Evolutionary conservation across 352 stramenopile genomes (phyloP).

Genomic region (Pythium phragmiticola): DNA sequence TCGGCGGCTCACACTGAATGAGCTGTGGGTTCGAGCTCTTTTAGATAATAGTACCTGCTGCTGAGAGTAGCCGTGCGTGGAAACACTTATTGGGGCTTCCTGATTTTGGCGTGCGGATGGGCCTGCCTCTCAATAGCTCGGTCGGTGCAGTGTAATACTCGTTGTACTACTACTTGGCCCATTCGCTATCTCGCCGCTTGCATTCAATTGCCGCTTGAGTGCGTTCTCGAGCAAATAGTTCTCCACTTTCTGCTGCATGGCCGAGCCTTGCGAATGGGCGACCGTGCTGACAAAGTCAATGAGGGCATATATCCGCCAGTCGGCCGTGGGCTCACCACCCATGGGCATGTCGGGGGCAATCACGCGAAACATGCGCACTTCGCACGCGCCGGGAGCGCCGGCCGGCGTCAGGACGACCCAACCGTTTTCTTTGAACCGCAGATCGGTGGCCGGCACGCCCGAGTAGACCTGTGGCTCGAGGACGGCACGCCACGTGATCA

Average conservation of each 20-base stretch:
- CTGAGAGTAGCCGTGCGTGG: too few relatives aligned
- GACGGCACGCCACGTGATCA: conserved; percentile 49
- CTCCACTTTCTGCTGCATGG: conserved; percentile 24
- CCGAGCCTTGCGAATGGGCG: conserved; percentile 15
- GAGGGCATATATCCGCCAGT: conserved; percentile 32
- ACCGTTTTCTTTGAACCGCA: conserved; percentile 10
- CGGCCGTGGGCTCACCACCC: conserved; percentile 30
- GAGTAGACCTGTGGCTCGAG: conserved; percentile 39
- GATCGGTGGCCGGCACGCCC: conserved; percentile 9
- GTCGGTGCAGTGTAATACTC: neutral
- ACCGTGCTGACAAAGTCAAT: conserved; percentile 42
- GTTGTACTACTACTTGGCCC: neutral
- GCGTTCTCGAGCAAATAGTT: conserved; percentile 28
- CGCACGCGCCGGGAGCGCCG: neutral
- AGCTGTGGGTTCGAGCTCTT: too few relatives aligned
- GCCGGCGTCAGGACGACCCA: conserved; percentile 17
- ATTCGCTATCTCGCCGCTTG: neutral
- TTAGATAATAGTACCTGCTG: too few relatives aligned
- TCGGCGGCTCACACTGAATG: too few relatives aligned
- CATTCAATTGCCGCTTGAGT: conserved; percentile 20
- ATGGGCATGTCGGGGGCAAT: conserved; percentile 31
- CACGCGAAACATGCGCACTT: conserved; percentile 21
- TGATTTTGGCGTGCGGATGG: too few relatives aligned
- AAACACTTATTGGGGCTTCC: neutral
- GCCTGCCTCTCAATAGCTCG: neutral